Percentiles rank a stretch among this genome's conserved stretches.
These are phyloP conservation scores for Hygrophorus pudorinus DNA, from an alignment of 768 basidiomycete genomes.

Conservation along the genomic window DNA sequence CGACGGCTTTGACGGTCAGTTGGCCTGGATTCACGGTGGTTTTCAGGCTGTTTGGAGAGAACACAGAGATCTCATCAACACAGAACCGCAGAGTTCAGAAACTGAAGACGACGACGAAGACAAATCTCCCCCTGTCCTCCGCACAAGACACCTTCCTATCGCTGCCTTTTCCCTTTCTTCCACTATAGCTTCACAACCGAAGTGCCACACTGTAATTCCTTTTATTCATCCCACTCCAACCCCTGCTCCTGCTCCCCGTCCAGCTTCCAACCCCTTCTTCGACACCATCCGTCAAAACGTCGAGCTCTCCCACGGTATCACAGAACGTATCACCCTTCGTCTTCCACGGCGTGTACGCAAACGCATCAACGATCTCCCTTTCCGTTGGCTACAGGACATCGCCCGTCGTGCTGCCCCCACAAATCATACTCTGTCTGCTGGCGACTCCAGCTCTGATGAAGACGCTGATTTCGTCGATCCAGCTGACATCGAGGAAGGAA, in stretches of 20 bases:
- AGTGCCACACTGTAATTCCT: no score
- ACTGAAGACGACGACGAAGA: constrained; percentile 43
- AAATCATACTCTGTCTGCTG: no score
- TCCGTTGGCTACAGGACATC: no score
- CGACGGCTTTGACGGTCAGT: constrained; percentile 41
- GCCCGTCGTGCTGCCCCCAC: no score
- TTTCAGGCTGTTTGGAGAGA: constrained; percentile 62
- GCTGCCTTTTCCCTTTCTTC: constrained; percentile 52
- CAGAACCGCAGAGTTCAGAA: constrained; percentile 37
- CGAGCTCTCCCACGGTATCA: no score
- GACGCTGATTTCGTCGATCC: constrained; percentile 13
- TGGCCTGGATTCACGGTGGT: constrained; percentile 78
- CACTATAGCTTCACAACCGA: constrained; percentile 15
- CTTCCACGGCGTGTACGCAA: no score
- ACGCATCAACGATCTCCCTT: no score
- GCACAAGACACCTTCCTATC: constrained; percentile 51
- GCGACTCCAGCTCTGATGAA: constrained; percentile 10
- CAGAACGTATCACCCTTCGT: no score
- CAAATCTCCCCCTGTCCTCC: constrained; percentile 25
- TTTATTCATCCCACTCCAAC: no score
- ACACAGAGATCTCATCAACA: constrained; percentile 41
- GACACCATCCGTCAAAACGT: no score
- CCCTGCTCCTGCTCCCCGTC: no score
- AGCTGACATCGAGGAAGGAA: constrained; percentile 50
- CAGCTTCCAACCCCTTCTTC: no score